Evolutionary conservation across 306 rosid genomes (phyloP).

Genomic region (Hippophae tibetana): DNA sequence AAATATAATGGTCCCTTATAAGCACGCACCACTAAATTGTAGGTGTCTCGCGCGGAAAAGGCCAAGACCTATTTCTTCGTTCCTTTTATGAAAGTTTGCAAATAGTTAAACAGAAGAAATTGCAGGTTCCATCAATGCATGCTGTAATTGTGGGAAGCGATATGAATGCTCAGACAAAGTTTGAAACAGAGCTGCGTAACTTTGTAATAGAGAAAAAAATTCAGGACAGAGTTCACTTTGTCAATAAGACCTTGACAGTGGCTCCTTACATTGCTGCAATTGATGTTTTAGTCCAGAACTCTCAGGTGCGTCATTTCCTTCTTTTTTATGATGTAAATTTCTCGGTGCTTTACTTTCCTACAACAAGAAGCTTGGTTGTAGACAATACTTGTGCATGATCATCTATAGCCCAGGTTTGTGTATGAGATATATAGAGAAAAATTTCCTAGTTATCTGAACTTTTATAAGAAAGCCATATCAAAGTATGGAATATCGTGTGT

Average conservation of each 20-base stretch:
- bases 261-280: conserved; percentile 84
- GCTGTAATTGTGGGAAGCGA: conserved; percentile 94
- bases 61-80: conserved; percentile 90
- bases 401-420: no score
- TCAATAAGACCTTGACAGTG: conserved; percentile 83
- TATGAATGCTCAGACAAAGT: conserved; percentile 69
- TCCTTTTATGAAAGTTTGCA: conserved; percentile 66
- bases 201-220: conserved; percentile 59
- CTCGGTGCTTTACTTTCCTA: no score
- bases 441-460: no score
- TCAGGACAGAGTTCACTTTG: conserved; percentile 79
- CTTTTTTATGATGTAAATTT: no score
- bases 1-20: conserved; percentile 12
- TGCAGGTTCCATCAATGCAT: conserved; percentile 73
- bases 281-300: conserved; percentile 96
- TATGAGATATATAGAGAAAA: no score
- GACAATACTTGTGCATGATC: no score
- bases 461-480: no score
- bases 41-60: conserved; percentile 97
- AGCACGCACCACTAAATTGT: conserved; percentile 15
- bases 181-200: conserved; percentile 65
- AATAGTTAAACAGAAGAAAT: conserved; percentile 56
- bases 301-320: conserved; percentile 48
- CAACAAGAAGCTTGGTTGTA: no score
- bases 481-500: no score